A percentile compares a stretch with the other conserved stretches of the same genome.
Conservation (phyloP, 495 filamentous ascomycete genomes). For the Annulohypoxylon stygium region DNA sequence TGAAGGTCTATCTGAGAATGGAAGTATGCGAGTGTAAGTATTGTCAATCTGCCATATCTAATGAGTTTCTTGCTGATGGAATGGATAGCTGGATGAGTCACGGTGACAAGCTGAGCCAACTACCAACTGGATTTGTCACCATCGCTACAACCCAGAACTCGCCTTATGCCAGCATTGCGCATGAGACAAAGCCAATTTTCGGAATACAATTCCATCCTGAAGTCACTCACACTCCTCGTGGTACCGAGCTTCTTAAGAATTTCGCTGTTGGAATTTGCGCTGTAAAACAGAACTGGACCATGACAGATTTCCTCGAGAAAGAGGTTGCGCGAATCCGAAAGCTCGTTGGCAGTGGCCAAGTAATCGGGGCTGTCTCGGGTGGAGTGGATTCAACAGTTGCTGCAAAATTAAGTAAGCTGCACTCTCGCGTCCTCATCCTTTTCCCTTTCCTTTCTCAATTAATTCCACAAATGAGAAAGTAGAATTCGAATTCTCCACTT, state of each 20-base stretch:
- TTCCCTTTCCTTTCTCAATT: neutral
- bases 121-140: conserved; percentile 77
- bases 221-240: conserved; percentile 76
- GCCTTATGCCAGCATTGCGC: conserved; percentile 84
- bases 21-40: conserved; percentile 62
- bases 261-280: conserved; percentile 85
- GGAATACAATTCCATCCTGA: conserved; percentile 88
- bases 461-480: neutral
- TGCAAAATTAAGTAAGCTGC: conserved; percentile 77
- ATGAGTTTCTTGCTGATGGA: conserved; percentile 7
- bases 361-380: conserved; percentile 83
- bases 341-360: conserved; percentile 85
- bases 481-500: neutral
- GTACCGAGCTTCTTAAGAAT: conserved; percentile 77
- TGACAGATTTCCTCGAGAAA: conserved; percentile 82
- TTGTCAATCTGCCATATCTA: neutral
- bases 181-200: conserved; percentile 72
- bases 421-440: too few relatives aligned
- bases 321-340: conserved; percentile 81
- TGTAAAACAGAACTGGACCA: conserved; percentile 80
- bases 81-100: conserved; percentile 83
- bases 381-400: conserved; percentile 95
- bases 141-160: conserved; percentile 82
- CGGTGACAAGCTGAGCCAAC: conserved; percentile 80
- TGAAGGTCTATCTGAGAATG: conserved; percentile 66